These are phyloP conservation scores for Suillus clintonianus DNA, from an alignment of 768 basidiomycete species.

Conservation along the genomic window DNA sequence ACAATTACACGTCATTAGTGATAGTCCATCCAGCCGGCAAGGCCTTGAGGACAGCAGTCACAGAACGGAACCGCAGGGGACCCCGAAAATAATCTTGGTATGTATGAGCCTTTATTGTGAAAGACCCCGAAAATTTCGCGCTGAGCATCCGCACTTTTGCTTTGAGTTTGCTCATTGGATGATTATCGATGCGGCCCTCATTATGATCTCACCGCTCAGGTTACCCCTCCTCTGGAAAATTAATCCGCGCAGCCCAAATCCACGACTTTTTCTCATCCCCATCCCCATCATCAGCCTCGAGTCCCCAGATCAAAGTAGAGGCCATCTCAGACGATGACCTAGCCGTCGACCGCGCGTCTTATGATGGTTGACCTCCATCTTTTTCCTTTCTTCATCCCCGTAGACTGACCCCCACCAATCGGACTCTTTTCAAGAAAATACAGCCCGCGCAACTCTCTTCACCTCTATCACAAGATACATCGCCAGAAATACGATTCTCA, in stretches of 20 bases:
- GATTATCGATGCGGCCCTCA: too few relatives aligned
- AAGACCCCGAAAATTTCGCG: too few relatives aligned
- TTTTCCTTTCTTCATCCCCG: background rate
- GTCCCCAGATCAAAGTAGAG: conserved; percentile 33
- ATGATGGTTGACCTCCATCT: conserved; percentile 58
- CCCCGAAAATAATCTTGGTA: too few relatives aligned
- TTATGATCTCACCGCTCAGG: conserved; percentile 91
- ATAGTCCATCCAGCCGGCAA: too few relatives aligned
- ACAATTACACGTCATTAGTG: too few relatives aligned
- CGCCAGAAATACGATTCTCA: conserved; percentile 62
- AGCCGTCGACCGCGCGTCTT: conserved; percentile 62
- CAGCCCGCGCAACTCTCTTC: conserved; percentile 81
- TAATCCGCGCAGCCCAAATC: conserved; percentile 68
- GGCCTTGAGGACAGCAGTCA: too few relatives aligned
- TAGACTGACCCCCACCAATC: conserved; percentile 8
- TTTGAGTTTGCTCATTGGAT: too few relatives aligned
- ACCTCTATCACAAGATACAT: conserved; percentile 80
- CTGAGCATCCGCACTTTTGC: too few relatives aligned
- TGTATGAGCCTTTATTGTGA: too few relatives aligned
- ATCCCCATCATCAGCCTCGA: background rate
- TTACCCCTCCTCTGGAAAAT: conserved; percentile 87
- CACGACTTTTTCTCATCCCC: conserved; percentile 41
- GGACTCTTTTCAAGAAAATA: conserved; percentile 86
- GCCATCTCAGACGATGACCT: conserved; percentile 77
- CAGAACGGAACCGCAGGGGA: too few relatives aligned